Base-by-base conservation (phyloP, 108 stramenopile genomes). In the Skeletonema menzelii region DNA sequence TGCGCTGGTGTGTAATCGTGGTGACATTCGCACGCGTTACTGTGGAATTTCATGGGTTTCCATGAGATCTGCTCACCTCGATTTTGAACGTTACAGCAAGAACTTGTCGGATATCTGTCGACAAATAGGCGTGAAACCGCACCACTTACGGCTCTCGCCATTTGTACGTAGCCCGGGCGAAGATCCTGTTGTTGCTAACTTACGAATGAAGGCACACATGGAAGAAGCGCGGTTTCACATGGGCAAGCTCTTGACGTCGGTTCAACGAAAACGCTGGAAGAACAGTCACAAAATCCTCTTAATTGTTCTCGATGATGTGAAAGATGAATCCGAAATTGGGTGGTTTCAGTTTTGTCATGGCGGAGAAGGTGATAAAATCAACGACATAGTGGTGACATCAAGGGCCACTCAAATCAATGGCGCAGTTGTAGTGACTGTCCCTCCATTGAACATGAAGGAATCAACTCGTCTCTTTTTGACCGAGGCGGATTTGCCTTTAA, bases 201-300 rank as follows among this genome's bases (percentile, higher is more conserved):
- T 86, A 34, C 69, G 88, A n/a, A 89, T 87, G 70, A 83, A 84
- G 27, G 84, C 76, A 13, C 88, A 88, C 35, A 92, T 92, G 91
- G 79, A 85, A 20, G 88, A 87, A 70, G 88, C 87, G 8, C 73
- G 82, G 19, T 79, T 80, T 24, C 85, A 78, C 8, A 84, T 90
- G 63, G 87, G 84, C n/a, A 83, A 88, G 26, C 73, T 92, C 7
- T 65, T 92, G 32, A 65, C 69, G 13, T 77, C 69, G 17, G 27
- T 66, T 4, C 69, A 49, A 8, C 63, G 38, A 46, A 67, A 75
- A 61, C 14, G 46, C 27, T 60, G 40, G 44, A 66, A 19, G 49
- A 37, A 6, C 14, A 6, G 37, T 32, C 58, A 53, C 58, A 27
- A 70, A 26, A 67, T 76, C 14, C 80, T 92, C 12, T 69, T 92